phyloP scores from a whole-genome alignment of 2,329 filamentous ascomycete genomes.

The Verruconis gallopava region DNA sequence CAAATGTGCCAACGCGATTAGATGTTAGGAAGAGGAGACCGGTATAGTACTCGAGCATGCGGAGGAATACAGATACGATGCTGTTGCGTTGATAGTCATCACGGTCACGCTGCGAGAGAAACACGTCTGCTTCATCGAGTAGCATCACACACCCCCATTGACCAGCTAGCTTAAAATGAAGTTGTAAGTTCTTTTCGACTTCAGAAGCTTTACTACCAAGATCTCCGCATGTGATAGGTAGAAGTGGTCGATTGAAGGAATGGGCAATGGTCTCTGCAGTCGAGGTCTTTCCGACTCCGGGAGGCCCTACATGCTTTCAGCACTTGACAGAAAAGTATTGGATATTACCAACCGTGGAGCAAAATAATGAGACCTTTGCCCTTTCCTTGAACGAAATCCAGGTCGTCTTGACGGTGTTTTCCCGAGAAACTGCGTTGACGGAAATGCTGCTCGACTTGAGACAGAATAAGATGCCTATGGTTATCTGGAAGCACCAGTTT shows the following conservation, averaged over 20 bases:
- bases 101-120: constrained; percentile 31
- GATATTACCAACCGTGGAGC: constrained; percentile 13
- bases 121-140: constrained; percentile 42
- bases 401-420: constrained; percentile 17
- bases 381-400: constrained; percentile 6
- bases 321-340: constrained; percentile 2
- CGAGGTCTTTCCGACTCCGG: constrained; percentile 18
- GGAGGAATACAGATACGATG: constrained; percentile 28
- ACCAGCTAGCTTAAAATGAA: constrained; percentile 35
- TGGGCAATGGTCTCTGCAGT: constrained; percentile 20
- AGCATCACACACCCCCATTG: constrained; percentile 40
- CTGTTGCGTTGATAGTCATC: constrained; percentile 37
- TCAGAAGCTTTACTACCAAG: constrained; percentile 32
- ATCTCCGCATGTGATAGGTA: constrained; percentile 35
- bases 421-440: not conserved
- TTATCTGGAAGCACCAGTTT: not conserved
- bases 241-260: constrained; percentile 29
- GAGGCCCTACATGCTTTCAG: no score
- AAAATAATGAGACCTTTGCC: constrained; percentile 15
- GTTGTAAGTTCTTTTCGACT: constrained; percentile 36
- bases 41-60: constrained; percentile 27
- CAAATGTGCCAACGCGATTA: constrained; percentile 15
- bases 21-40: constrained; percentile 21
- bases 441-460: not conserved
- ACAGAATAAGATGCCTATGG: not conserved